Percentiles rank a stretch among this genome's conserved stretches.
These are phyloP conservation scores for Termitomyces sp. DNA, from an alignment of 768 basidiomycete species.

Conservation along the genomic window DNA sequence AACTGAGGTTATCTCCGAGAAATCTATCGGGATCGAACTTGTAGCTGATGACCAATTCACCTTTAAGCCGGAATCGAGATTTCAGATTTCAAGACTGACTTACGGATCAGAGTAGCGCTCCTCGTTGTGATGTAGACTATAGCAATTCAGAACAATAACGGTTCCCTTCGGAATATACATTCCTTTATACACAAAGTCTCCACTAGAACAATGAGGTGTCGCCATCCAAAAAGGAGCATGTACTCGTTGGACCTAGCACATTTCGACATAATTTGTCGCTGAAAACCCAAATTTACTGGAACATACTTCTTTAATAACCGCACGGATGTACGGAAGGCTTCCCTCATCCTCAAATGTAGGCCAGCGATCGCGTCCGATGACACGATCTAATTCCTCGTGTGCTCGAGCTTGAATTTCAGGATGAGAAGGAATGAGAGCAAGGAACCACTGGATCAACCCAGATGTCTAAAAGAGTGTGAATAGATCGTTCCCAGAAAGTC, in stretches of 20 bases:
- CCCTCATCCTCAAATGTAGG: conserved; percentile 25
- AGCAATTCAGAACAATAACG: conserved; percentile 33
- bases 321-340: conserved; percentile 29
- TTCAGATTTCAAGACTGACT: conserved; percentile 13
- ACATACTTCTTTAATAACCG: conserved; percentile 23
- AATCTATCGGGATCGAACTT: conserved; percentile 35
- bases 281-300: not conserved
- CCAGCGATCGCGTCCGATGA: conserved; percentile 22
- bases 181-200: conserved; percentile 36
- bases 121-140: conserved; percentile 30
- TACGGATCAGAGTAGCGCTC: conserved; percentile 32
- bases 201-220: conserved; percentile 29
- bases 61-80: conserved; percentile 1
- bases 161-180: conserved; percentile 35
- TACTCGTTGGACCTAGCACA: conserved; percentile 25
- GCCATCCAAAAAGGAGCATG: conserved; percentile 33
- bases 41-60: not conserved
- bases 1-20: conserved; percentile 28
- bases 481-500: not conserved
- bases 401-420: conserved; percentile 22
- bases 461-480: conserved; percentile 20
- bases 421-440: conserved; percentile 26
- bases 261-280: not conserved
- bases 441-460: conserved; percentile 31
- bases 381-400: conserved; percentile 25